Evolutionary conservation across 805 yeast genomes (phyloP), one percentile per base, ranked within the genome.

Genomic region (Cyberlindnera veronae): DNA sequence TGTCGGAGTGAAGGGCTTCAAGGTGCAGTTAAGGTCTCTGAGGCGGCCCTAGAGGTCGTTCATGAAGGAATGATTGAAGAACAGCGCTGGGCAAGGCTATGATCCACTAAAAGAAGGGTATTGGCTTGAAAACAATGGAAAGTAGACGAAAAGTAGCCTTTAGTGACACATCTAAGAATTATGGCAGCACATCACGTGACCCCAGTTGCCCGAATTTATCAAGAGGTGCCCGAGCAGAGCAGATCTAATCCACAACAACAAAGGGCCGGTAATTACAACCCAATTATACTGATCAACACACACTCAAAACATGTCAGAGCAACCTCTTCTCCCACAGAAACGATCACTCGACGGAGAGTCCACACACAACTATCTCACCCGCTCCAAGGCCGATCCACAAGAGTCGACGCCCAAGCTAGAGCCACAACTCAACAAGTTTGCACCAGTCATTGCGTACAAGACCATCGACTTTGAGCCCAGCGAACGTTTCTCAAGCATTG

Each of bases 401-500:
- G 26, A 3, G 10, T 24, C 26, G 19, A 6, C 8, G 22, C 32
- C 33, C 12, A 21, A 21, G 11, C 30, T n/a, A n/a, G n/a, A n/a
- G 11, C 28, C 28, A 5, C 28, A 17, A 8, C 24, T 48, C 15
- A 57, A 57, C 41, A 54, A 50, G 27, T 55, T 46, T 30, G 46
- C 48, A 22, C 59, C 60, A 6, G 48, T 50, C 12, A 46, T 54
- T 7, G 41, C 51, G 3, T 55, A 54, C 32, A 48, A 44, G 30
- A 44, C 53, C 3, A 32, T 34, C 3, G 58, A 54, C 33, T 57
- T 54, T 36, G 37, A 31, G 4, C 38, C 45, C 6, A 32, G 29
- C n/a, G 39, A 49, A 6, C 53, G 44, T 5, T 72, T 77, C 50
- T 69, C 55, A 49, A 60, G 64, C 24, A 68, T 73, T 18, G 95